Conservation (phyloP, 768 basidiomycete species). For the Termitomyces sp. region DNA sequence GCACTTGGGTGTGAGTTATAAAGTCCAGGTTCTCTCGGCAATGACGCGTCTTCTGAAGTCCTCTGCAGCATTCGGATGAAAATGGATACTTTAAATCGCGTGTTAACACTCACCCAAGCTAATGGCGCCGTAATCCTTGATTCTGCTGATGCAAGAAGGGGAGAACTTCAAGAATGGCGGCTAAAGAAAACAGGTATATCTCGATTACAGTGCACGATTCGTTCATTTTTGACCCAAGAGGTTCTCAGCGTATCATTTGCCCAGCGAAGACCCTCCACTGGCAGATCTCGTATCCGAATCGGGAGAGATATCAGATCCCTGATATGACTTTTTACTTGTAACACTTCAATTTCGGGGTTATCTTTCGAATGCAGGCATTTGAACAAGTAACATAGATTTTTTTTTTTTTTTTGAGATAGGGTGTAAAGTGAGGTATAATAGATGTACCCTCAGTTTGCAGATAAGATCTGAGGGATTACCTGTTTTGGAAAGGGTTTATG, state of each 20-base stretch:
- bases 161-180: slow-evolving; percentile 2
- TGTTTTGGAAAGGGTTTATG: too few relatives aligned
- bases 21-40: neutral
- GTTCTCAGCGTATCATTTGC: neutral
- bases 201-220: neutral
- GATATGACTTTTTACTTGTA: neutral
- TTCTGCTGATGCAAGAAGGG: neutral
- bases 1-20: slow-evolving; percentile 3
- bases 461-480: too few relatives aligned
- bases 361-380: neutral
- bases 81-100: neutral
- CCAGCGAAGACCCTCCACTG: neutral
- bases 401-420: too few relatives aligned
- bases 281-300: neutral
- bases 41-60: neutral
- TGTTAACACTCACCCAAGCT: neutral
- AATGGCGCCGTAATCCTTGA: slow-evolving; percentile 1
- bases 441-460: too few relatives aligned
- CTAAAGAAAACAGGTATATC: neutral
- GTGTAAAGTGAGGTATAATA: too few relatives aligned
- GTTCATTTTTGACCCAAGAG: neutral
- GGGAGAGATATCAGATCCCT: neutral
- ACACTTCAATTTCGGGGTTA: neutral
- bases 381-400: too few relatives aligned
- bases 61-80: neutral